Evolutionary conservation across 768 basidiomycete species (phyloP), one percentile per base, ranked within the genome.

Genomic region (Collybia sordida): DNA sequence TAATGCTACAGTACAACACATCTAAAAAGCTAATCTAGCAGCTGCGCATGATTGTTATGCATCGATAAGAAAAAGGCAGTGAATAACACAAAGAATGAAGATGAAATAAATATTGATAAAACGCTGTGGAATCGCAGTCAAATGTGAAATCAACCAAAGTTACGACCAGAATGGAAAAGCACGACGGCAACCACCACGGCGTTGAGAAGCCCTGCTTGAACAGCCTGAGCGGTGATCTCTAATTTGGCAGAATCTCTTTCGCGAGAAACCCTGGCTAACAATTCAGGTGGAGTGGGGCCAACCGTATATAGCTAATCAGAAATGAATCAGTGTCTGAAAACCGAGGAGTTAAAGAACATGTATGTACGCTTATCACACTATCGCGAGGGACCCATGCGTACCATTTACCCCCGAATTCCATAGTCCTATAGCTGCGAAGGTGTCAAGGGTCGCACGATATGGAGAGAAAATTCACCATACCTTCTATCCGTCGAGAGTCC

Each of bases 161-260:
- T 72, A 52, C 69, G 71, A 21, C 79, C 79, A 27, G 64, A 76
- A 40, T 72, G 71, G 36, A 81, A 59, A 34, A 81, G 65, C 6
- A 74, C 59, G 1, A 75, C 72, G 0, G 77, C 72, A 15, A 81
- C 66, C 36, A 82, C 59, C 38, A 67, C 69, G 1, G 67, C 59
- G 24, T 81, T 72, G 1, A 80, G 61, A 17, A 82, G 65, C n/a
- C 74, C 72, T 4, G 66, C 62, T 45, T 74, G 69, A 25, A 82
- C 60, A 4, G 78, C 77, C 24, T 74, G 69, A 1, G 72, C 66
- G 0, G 75, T 77, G 44, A 82, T 50, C 45, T 81, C 78, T 4
- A 81, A 66, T 2, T 65, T 63, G 46, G 77, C 64, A 1, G 64
- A 61, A 42, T 70, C 64, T 9, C 43, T 37, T 1, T 52, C 54